A percentile compares a stretch with the other conserved stretches of the same genome.
Conservation (phyloP, 1,284 basidiomycete species). For the Exobasidium rhododendri region DNA sequence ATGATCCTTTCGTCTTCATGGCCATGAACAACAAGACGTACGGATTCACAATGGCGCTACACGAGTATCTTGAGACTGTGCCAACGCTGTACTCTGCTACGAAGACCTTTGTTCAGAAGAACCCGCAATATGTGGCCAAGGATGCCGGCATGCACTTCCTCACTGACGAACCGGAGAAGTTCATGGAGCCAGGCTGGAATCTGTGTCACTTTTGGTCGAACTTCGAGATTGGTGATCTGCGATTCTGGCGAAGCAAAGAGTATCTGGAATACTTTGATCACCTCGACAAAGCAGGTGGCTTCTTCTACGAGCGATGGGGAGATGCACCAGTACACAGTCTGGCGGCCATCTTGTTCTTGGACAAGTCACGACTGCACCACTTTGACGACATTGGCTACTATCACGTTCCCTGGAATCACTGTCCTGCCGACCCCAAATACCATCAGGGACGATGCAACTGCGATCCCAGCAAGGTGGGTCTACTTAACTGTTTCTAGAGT, state of each 20-base stretch:
- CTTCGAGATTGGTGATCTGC: constrained; percentile 67
- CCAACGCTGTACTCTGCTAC: constrained; percentile 71
- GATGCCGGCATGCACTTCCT: constrained; percentile 73
- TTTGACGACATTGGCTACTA: constrained; percentile 50
- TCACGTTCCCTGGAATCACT: constrained; percentile 44
- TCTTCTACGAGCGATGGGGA: constrained; percentile 66
- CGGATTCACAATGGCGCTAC: constrained; percentile 75
- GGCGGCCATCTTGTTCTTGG: constrained; percentile 43
- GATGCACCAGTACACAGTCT: constrained; percentile 65
- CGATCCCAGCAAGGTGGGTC: constrained; percentile 25
- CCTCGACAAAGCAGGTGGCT: constrained; percentile 73
- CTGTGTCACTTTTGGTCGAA: constrained; percentile 70
- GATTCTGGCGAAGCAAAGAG: constrained; percentile 72
- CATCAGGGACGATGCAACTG: constrained; percentile 49
- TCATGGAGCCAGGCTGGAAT: constrained; percentile 62
- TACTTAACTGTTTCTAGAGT: no score
- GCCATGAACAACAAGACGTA: constrained; percentile 67
- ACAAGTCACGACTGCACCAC: constrained; percentile 38
- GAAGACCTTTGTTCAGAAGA: constrained; percentile 66
- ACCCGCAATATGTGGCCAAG: constrained; percentile 68
- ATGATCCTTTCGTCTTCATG: constrained; percentile 86
- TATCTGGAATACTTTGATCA: constrained; percentile 75
- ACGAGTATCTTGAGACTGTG: constrained; percentile 75
- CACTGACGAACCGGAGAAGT: constrained; percentile 68
- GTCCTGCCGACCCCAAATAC: constrained; percentile 34